phyloP scores from a whole-genome alignment of 805 yeast species.

The Lipomyces starkeyi region DNA sequence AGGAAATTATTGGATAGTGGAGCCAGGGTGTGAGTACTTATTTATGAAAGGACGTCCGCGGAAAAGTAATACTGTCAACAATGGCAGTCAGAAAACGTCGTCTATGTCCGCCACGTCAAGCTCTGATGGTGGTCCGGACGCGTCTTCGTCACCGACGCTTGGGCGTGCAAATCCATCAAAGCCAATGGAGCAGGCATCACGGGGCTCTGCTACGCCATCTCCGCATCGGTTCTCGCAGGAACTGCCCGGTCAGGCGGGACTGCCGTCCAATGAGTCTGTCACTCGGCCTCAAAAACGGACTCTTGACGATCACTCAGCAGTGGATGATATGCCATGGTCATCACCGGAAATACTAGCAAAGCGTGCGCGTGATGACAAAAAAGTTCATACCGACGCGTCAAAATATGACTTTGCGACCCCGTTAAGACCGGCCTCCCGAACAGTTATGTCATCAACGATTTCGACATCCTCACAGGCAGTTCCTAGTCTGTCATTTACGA shows the following conservation, averaged over 20 bases:
- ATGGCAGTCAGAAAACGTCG: neutral
- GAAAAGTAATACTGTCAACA: constrained; percentile 5
- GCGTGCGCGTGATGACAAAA: constrained; percentile 22
- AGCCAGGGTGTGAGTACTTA: constrained; percentile 78
- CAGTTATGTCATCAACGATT: neutral
- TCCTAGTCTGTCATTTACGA: constrained; percentile 32
- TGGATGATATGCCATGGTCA: constrained; percentile 16
- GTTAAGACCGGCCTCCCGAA: constrained; percentile 32
- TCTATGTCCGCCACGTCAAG: neutral
- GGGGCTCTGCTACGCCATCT: neutral
- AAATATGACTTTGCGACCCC: constrained; percentile 29
- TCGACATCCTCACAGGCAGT: constrained; percentile 20
- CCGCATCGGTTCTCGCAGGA: neutral
- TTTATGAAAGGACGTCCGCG: constrained; percentile 61
- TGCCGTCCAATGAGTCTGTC: neutral
- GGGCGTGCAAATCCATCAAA: neutral
- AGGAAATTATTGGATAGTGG: constrained; percentile 93
- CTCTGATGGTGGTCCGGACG: neutral
- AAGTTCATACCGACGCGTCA: neutral
- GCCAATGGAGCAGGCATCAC: neutral
- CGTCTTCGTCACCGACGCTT: constrained; percentile 10
- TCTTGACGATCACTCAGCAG: neutral
- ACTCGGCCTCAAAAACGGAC: constrained; percentile 1
- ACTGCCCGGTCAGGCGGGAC: neutral
- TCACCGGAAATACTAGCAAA: constrained; percentile 31